Base-by-base conservation (phyloP, 2,329 filamentous ascomycete genomes). In the Coniella lustricola region DNA sequence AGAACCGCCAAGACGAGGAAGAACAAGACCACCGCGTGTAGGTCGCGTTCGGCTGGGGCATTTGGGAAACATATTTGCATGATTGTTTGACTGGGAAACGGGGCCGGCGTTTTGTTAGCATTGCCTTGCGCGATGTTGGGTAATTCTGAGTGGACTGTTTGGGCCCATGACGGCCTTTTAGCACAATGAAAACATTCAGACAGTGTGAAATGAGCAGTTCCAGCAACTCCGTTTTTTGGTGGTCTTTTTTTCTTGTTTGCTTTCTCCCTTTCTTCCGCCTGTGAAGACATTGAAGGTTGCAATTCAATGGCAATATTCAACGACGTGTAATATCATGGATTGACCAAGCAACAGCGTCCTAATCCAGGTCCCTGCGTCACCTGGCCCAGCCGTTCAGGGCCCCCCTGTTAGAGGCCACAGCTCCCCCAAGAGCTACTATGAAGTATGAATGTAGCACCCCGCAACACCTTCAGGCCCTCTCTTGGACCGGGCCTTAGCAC, bases 111-210 rank as follows among this genome's bases (percentile, higher is more conserved):
- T 53, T 40, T 40, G 7, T 40, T 29, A 25, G 36, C 43, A 48
- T 32, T 53, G 43, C 48, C 41, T 42, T 59, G 49, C 45, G 37
- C 33, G 36, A 48, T 45, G 38, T 45, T 49, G 46, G 52, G 50
- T 47, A 33, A 42, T n/a, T 39, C 40, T 45, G 50, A 16, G 31
- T 34, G 21, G 40, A 25, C 40, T 49, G 18, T 17, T 42, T 25
- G n/a, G 40, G 37, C 37, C 48, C 44, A 44, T 21, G 44, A 42
- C 16, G 37, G 37, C 46, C 25, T 29, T 46, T 34, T 33, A 44
- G 38, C 46, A 25, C 18, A 41, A 39, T 43, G 34, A 38, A 44
- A 44, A 42, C 35, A 35, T 42, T 48, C 37, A 46, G 42, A 40
- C 43, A 53, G 25, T 29, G 25, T 33, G 45, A 34, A 46, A 45